Evolutionary conservation across 208 protist species (phyloP), one percentile per base, ranked within the genome.

Genomic region (Crithidia bombi): DNA sequence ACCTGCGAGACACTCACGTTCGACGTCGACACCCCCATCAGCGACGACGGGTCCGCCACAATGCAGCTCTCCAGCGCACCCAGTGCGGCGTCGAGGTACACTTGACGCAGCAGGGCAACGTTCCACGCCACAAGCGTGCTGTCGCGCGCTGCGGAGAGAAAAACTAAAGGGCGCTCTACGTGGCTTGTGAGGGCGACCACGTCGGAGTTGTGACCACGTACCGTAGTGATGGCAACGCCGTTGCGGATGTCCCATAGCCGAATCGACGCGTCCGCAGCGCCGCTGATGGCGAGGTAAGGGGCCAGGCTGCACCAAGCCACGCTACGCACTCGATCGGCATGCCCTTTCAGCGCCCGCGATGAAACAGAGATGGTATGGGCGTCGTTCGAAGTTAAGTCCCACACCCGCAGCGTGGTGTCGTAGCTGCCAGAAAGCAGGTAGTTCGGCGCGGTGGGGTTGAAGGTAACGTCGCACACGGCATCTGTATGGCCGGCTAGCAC

Each of bases 181-280:
- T 98, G 92, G 35, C 79, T 81, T 17, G 66, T 72, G 38, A 98
- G 51, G 30, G 89, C 75, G 56, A 87, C 80, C 12, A 98, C 91
- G 25, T 96, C 92, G n/a, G 87, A 79, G 69, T 83, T 91, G 75
- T 98, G 93, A n/a, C 90, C 82, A 12, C 90, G 83, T 11, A 95
- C 76, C 15, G 84, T 80, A 0, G 68, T 69, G 19, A 98, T 52
- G 69, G 83, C 83, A 14, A 72, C 61, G 12, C 79, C 80, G 56
- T 78, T 91, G 61, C 90, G 87, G 19, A 93, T 56, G 74, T 98
- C 92, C 94, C 95, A 98, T 41, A 98, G 49, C 25, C 93, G 89
- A 33, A 98, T 82, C 21, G 92, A 88, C 23, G 78, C 79, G 69
- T 98, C 94, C 39, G 68, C 84, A 17, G 79, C 85, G 26, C 90